These are phyloP conservation scores for Pseudevernia furfuracea DNA, from an alignment of 495 filamentous ascomycete genomes.

Conservation along the genomic window DNA sequence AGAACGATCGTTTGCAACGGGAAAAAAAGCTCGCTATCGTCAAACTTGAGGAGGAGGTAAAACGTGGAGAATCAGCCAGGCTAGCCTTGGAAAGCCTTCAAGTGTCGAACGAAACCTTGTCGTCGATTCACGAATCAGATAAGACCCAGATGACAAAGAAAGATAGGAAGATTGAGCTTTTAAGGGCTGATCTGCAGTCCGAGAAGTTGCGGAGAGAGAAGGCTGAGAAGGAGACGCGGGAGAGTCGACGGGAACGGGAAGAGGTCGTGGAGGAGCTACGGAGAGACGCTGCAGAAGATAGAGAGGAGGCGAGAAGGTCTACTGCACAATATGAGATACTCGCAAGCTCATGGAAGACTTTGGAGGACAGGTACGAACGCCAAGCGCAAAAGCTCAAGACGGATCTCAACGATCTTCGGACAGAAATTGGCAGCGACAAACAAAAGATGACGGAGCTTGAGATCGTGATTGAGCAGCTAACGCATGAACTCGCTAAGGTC, in stretches of 20 bases:
- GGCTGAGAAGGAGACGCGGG: conserved; percentile 55
- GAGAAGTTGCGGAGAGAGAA: conserved; percentile 58
- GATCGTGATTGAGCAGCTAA: conserved; percentile 61
- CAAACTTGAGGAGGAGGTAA: conserved; percentile 33
- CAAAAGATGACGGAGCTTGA: conserved; percentile 56
- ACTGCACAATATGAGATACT: conserved; percentile 64
- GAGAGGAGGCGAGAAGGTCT: conserved; percentile 46
- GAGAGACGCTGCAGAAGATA: conserved; percentile 54
- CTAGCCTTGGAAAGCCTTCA: conserved; percentile 65
- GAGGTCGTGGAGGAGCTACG: conserved; percentile 48
- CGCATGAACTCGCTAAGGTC: conserved; percentile 53
- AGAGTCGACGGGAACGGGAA: conserved; percentile 54
- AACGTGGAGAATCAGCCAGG: conserved; percentile 62
- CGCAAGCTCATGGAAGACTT: conserved; percentile 54
- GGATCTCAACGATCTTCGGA: conserved; percentile 39
- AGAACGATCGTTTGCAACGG: conserved; percentile 76
- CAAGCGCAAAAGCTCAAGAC: conserved; percentile 47
- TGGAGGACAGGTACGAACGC: conserved; percentile 52
- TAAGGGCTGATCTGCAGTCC: conserved; percentile 56
- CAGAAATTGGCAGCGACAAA: conserved; percentile 37
- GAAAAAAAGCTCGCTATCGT: conserved; percentile 69
- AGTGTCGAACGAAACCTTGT: conserved; percentile 60
- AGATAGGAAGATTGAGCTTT: conserved; percentile 70
- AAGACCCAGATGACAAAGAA: conserved; percentile 65
- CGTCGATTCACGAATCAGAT: conserved; percentile 60